phyloP scores from a whole-genome alignment of 148 eudicot genomes.

The Selenicereus undatus region DNA sequence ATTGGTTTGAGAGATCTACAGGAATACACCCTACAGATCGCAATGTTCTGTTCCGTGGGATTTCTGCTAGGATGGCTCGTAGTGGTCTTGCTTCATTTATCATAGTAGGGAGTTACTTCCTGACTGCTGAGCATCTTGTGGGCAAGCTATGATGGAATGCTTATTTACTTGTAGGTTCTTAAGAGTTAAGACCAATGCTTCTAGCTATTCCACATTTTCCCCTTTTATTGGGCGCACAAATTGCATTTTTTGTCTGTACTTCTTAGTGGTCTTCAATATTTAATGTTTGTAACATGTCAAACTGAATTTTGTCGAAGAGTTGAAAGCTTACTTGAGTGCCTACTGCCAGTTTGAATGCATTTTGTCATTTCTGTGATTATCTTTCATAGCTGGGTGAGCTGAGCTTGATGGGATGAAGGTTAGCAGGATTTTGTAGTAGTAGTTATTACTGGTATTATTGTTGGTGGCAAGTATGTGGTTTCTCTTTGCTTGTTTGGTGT shows the following conservation, averaged over 20 bases:
- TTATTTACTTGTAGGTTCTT: neutral
- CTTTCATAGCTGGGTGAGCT: no score
- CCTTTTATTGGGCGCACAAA: constrained; percentile 10
- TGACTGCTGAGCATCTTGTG: constrained; percentile 48
- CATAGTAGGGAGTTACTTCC: constrained; percentile 65
- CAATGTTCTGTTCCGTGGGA: constrained; percentile 64
- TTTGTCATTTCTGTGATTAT: neutral
- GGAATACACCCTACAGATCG: constrained; percentile 92
- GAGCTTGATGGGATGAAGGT: no score
- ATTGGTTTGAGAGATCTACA: constrained; percentile 71
- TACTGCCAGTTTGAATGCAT: neutral
- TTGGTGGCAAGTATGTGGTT: no score
- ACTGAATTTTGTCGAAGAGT: neutral
- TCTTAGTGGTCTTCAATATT: constrained; percentile 14
- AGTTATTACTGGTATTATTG: no score
- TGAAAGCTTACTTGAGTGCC: neutral
- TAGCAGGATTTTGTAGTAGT: no score
- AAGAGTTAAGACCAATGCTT: neutral
- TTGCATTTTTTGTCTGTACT: constrained; percentile 3
- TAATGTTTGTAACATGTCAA: neutral
- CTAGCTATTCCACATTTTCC: neutral
- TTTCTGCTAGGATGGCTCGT: constrained; percentile 70
- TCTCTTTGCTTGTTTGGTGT: no score
- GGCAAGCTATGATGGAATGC: constrained; percentile 17
- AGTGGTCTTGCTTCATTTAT: constrained; percentile 81